phyloP scores from a whole-genome alignment of 306 rosid genomes.

The Cajanus cajan region DNA sequence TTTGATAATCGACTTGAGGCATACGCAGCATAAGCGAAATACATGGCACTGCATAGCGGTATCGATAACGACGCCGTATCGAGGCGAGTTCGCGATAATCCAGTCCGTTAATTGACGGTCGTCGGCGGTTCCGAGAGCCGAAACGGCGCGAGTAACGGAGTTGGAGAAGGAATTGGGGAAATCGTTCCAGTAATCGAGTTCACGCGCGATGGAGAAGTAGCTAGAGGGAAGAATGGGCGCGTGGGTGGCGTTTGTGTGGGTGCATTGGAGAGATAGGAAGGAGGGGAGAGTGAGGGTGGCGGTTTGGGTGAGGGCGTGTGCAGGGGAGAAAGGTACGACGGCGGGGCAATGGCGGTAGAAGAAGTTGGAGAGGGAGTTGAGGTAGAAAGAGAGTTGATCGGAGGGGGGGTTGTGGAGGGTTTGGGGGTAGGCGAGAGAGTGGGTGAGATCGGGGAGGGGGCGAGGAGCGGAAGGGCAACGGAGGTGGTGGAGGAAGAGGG shows the following conservation, averaged over 20 bases:
- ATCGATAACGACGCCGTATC: constrained; percentile 65
- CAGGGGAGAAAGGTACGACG: constrained; percentile 46
- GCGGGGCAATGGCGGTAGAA: constrained; percentile 71
- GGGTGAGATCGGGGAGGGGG: constrained; percentile 34
- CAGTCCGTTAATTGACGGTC: constrained; percentile 41
- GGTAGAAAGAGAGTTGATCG: constrained; percentile 52
- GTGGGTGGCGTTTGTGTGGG: not conserved
- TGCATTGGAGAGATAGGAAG: constrained; percentile 52
- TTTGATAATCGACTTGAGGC: constrained; percentile 55
- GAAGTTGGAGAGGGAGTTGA: constrained; percentile 42
- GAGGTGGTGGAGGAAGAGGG: constrained; percentile 68
- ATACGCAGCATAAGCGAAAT: constrained; percentile 46
- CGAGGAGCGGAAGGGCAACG: constrained; percentile 60
- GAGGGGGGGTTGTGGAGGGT: constrained; percentile 35
- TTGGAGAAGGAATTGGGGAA: constrained; percentile 47
- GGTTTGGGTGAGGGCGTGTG: constrained; percentile 26
- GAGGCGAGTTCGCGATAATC: constrained; percentile 71
- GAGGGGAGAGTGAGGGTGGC: constrained; percentile 54
- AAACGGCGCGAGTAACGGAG: constrained; percentile 43
- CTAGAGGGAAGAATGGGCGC: constrained; percentile 63
- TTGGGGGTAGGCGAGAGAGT: constrained; percentile 49
- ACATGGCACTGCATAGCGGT: constrained; percentile 59
- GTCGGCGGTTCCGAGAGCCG: constrained; percentile 28
- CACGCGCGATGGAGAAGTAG: constrained; percentile 42
- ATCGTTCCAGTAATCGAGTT: constrained; percentile 60